phyloP scores from a whole-genome alignment of 176 grass and related monocot genomes.

The Ensete glaucum region DNA sequence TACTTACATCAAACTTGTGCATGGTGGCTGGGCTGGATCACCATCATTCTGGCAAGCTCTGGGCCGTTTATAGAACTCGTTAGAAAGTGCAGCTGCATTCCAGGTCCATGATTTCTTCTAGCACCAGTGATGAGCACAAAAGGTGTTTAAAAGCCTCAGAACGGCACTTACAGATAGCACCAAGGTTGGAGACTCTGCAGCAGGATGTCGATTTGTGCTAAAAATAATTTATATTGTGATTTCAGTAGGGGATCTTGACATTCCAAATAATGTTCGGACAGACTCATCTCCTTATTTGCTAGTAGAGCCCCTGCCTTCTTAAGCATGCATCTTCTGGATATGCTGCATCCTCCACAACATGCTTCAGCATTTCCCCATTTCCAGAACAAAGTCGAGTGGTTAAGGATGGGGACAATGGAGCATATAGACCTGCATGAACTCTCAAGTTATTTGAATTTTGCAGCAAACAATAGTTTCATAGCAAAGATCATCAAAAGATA shows the following conservation, averaged over 20 bases:
- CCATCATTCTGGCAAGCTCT: background rate
- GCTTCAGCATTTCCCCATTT: slow-evolving; percentile 65
- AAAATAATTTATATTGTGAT: background rate
- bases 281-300: background rate
- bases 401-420: slow-evolving; percentile 68
- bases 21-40: background rate
- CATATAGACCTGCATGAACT: slow-evolving; percentile 44
- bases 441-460: background rate
- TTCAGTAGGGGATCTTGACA: background rate
- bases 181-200: background rate
- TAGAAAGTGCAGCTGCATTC: background rate
- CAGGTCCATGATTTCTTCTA: background rate
- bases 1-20: background rate
- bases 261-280: background rate
- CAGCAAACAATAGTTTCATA: background rate
- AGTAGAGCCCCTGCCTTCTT: slow-evolving; percentile 64
- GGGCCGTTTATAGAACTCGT: background rate
- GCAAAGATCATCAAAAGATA: slow-evolving; percentile 7
- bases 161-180: background rate
- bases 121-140: too few species aligned
- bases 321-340: slow-evolving; percentile 38
- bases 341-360: slow-evolving; percentile 38
- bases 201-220: background rate
- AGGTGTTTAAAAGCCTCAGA: background rate
- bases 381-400: slow-evolving; percentile 38